These are phyloP conservation scores for Globisporangium splendens DNA, from an alignment of 352 stramenopile species.

Conservation along the genomic window DNA sequence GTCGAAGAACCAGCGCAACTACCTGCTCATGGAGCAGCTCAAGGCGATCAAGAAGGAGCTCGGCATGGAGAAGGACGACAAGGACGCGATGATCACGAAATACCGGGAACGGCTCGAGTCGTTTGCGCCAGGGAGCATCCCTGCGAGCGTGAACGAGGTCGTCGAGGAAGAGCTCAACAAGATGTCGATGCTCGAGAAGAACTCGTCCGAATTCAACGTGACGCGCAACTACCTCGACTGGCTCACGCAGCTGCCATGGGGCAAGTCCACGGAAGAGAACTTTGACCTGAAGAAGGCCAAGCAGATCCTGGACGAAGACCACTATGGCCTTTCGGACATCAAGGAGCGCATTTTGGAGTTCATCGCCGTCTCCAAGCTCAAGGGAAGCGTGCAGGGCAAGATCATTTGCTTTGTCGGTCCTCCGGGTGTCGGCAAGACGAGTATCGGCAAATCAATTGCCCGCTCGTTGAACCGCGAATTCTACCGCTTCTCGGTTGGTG, in stretches of 20 bases:
- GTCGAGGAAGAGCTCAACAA: conserved; percentile 98
- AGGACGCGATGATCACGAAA: conserved; percentile 96
- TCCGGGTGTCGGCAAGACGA: conserved; percentile 92
- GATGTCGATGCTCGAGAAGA: conserved; percentile 96
- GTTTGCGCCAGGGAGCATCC: conserved; percentile 62
- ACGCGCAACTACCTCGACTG: conserved; percentile 99
- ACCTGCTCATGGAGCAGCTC: conserved; percentile 98
- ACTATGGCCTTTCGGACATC: conserved; percentile 98
- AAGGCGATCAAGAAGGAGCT: conserved; percentile 99
- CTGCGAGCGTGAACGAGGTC: conserved; percentile 85
- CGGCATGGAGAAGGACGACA: conserved; percentile 99
- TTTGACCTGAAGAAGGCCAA: conserved; percentile 95
- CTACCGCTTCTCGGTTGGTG: conserved; percentile 97
- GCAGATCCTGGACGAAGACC: conserved; percentile 94
- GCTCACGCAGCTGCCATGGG: conserved; percentile 97
- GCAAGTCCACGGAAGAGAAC: conserved; percentile 93
- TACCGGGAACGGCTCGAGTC: conserved; percentile 88
- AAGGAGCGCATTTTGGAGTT: conserved; percentile 99
- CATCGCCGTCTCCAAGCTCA: conserved; percentile 98
- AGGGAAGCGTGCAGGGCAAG: conserved; percentile 95
- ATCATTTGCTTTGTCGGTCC: conserved; percentile 97
- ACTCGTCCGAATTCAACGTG: conserved; percentile 98
- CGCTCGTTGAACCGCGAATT: conserved; percentile 96
- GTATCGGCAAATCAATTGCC: conserved; percentile 97
- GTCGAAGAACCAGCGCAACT: conserved; percentile 97